Base-by-base conservation (phyloP, 164 flowering plant genomes). In the Amborella trichopoda region DNA sequence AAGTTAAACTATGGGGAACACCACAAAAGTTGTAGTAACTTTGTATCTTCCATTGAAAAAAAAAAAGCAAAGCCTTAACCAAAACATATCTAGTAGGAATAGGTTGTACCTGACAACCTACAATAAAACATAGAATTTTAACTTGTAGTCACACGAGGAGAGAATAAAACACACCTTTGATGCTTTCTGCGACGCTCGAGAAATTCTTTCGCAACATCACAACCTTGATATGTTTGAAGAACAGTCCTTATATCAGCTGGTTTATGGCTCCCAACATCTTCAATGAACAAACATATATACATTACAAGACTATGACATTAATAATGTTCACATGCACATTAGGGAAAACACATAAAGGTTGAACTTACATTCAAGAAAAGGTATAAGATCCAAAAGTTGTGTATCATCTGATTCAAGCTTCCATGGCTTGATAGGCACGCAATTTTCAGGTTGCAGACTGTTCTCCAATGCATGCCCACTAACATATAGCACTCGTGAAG, bases 181-280 rank as follows among this genome's bases (percentile, higher is more conserved):
- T 78, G 70, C 44, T 83, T 96, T 63, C 72, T 70, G 0, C 87
- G 73, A 13, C 99, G 83, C 53, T 83, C 77, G 23, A 83, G 66
- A 54, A 91, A 91, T 61, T 91, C 96, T 32, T 73, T 67, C 13
- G 85, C 75, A 48, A 87, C 70, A 50, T 87, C 94, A 25, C 26
- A 64, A 44, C 87, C 91, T 57, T 78, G 66, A 49, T 87, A 91
- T 40, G 99, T 83, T 45, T 70, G 70, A 41, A 91, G 60, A 6
- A 84, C 96, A 28, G 75, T 61, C 66, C 99, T 75, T 45, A 91
- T 78, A 68, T 91, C 99, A 49, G 79, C 57, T 46, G 96, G 96
- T 64, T 79, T 70, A 46, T 58, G 53, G 22, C 71, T 73, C n/a
- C 86, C 94, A 46, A 91, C 84, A 76, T 73, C 98, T 86, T 77